A percentile compares a stretch with the other conserved stretches of the same genome.
Evolutionary conservation across 2,329 filamentous ascomycete genomes (phyloP).

Genomic region (Neofusicoccum ribis): DNA sequence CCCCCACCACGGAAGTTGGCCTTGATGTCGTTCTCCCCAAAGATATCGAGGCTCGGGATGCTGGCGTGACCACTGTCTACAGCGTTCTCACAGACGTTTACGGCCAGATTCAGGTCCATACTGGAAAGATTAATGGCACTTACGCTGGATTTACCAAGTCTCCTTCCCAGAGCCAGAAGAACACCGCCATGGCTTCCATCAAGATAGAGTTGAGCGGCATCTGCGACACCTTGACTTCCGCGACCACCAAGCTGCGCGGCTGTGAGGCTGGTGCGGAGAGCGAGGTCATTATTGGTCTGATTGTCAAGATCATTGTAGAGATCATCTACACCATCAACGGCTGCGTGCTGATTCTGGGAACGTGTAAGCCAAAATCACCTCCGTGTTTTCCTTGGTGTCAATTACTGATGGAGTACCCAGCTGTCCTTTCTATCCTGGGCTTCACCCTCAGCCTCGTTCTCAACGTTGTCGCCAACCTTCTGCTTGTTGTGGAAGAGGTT

Average conservation of each 20-base stretch:
- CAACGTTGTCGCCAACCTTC: constrained; percentile 18
- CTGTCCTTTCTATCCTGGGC: constrained; percentile 5
- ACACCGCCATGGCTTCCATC: background rate
- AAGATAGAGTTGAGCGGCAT: constrained; percentile 11
- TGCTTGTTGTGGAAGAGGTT: background rate
- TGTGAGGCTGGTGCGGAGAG: background rate
- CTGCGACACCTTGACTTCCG: background rate
- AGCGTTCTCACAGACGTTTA: background rate
- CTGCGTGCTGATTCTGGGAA: constrained; percentile 43
- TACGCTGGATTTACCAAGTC: background rate
- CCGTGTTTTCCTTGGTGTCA: background rate
- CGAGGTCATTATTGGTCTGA: constrained; percentile 8
- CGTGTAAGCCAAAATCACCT: constrained; percentile 4
- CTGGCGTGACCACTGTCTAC: background rate
- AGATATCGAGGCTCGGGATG: background rate
- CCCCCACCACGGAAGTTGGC: background rate
- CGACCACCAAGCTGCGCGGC: background rate
- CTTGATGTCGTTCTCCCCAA: background rate
- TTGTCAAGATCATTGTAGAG: constrained; percentile 50
- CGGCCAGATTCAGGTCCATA: constrained; percentile 10
- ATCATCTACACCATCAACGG: constrained; percentile 45
- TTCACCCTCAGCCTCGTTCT: constrained; percentile 15
- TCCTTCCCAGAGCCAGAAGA: background rate
- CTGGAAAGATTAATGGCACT: constrained; percentile 14
- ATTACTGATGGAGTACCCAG: background rate